Evolutionary conservation across 306 rosid species (phyloP).

Genomic region (Corylus americana): DNA sequence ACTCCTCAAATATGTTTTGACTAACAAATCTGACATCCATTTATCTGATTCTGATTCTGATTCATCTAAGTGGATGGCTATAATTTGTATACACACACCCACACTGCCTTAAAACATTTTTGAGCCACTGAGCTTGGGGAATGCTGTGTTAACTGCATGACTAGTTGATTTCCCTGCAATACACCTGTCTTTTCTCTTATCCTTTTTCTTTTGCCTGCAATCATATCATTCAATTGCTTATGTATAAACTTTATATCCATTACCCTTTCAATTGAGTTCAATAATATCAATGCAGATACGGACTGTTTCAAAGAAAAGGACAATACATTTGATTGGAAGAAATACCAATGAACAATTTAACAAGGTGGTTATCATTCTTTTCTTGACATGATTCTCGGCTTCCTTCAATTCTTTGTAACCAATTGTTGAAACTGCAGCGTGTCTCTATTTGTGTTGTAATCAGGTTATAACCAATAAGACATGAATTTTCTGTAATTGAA

Average conservation of each 20-base stretch:
- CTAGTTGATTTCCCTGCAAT: background rate
- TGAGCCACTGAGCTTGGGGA: background rate
- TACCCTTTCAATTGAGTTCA: background rate
- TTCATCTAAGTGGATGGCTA: background rate
- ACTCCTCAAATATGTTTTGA: background rate
- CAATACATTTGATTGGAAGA: slow-evolving; percentile 37
- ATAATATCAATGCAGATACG: slow-evolving; percentile 23
- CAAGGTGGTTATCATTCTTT: slow-evolving; percentile 21
- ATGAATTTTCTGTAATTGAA: background rate
- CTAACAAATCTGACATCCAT: background rate
- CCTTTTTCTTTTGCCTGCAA: too few species aligned
- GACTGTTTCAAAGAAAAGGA: slow-evolving; percentile 26
- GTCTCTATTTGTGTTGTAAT: background rate
- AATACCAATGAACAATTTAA: slow-evolving; percentile 36
- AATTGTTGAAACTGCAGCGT: background rate
- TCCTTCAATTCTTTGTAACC: background rate
- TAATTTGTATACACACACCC: background rate
- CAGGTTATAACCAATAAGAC: background rate
- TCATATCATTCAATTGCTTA: background rate
- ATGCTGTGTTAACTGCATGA: background rate
- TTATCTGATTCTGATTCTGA: background rate
- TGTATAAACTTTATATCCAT: background rate
- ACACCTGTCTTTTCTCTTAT: background rate
- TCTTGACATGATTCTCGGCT: background rate
- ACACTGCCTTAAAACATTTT: background rate